Evolutionary conservation across 805 yeast species (phyloP).

Genomic region (Zygosaccharomyces siamensis): DNA sequence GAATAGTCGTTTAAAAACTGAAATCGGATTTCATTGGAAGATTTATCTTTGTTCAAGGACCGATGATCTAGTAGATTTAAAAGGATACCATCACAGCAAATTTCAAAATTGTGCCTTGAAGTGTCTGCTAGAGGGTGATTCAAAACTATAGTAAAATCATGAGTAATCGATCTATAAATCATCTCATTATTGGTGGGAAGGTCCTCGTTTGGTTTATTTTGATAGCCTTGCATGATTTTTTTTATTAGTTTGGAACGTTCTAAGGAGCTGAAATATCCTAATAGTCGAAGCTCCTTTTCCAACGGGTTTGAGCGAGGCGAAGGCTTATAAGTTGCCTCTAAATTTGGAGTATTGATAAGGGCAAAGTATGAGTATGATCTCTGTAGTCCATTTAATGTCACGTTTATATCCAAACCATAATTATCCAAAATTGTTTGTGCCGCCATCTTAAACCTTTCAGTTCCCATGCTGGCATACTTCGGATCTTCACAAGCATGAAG

Average conservation of each 20-base stretch:
- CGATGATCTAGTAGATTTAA: constrained; percentile 19
- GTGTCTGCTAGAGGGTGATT: constrained; percentile 1
- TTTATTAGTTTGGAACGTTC: constrained; percentile 10
- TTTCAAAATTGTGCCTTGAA: constrained; percentile 18
- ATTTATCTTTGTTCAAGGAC: background rate
- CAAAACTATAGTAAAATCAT: constrained; percentile 18
- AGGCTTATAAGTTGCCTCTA: constrained; percentile 29
- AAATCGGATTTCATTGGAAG: constrained; percentile 11
- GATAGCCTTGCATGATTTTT: constrained; percentile 30
- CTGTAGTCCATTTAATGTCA: constrained; percentile 9
- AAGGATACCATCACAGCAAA: constrained; percentile 33
- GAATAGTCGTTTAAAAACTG: constrained; percentile 12
- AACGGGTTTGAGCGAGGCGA: constrained; percentile 30
- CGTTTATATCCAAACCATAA: constrained; percentile 27
- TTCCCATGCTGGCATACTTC: constrained; percentile 59
- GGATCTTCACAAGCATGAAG: constrained; percentile 76
- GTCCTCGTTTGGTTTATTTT: constrained; percentile 11
- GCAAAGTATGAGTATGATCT: constrained; percentile 27
- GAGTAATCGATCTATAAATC: constrained; percentile 16
- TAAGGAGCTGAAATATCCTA: constrained; percentile 23
- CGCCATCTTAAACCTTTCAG: constrained; percentile 64
- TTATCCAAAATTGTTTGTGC: constrained; percentile 49
- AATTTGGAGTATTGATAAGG: constrained; percentile 27
- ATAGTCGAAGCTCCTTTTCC: constrained; percentile 20
- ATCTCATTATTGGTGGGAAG: constrained; percentile 13